Conservation (phyloP, 2,329 filamentous ascomycete species). For the Claviceps sp. region DNA sequence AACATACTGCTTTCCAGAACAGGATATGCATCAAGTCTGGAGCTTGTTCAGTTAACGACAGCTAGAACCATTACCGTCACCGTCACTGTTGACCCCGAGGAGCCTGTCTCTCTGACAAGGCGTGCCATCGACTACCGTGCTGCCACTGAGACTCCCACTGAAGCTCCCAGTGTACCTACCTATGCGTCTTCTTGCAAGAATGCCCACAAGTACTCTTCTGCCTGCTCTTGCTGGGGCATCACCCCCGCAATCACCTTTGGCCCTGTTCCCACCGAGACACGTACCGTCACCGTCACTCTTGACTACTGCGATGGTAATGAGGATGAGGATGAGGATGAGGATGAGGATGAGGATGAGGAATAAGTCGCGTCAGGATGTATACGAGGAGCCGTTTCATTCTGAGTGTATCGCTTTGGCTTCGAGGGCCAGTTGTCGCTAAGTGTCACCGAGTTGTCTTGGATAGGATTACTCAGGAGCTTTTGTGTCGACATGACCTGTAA, state of each 20-base stretch:
- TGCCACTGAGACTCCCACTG: constrained; percentile 18
- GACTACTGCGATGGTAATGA: constrained; percentile 29
- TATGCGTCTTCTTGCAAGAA: constrained; percentile 27
- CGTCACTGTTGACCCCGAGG: constrained; percentile 22
- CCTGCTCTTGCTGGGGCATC: constrained; percentile 32
- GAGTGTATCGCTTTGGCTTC: not conserved
- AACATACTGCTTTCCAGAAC: not conserved
- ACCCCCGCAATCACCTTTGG: constrained; percentile 25
- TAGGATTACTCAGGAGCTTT: not conserved
- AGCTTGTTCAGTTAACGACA: not conserved
- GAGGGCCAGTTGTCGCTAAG: not conserved
- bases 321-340: not conserved
- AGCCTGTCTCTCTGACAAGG: constrained; percentile 13
- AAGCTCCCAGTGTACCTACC: constrained; percentile 18
- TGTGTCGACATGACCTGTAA: not conserved
- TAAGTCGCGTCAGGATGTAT: not conserved
- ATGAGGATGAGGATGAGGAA: not conserved
- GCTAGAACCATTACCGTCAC: constrained; percentile 24
- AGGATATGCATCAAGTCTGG: not conserved
- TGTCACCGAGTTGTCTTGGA: not conserved
- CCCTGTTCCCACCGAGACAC: constrained; percentile 24
- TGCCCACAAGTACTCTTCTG: constrained; percentile 24
- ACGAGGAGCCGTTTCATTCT: not conserved
- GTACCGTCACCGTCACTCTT: constrained; percentile 27
- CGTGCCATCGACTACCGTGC: constrained; percentile 18